A percentile compares a stretch with the other conserved stretches of the same genome.
Evolutionary conservation across 768 basidiomycete species (phyloP).

Genomic region (Mycena kentingensis): DNA sequence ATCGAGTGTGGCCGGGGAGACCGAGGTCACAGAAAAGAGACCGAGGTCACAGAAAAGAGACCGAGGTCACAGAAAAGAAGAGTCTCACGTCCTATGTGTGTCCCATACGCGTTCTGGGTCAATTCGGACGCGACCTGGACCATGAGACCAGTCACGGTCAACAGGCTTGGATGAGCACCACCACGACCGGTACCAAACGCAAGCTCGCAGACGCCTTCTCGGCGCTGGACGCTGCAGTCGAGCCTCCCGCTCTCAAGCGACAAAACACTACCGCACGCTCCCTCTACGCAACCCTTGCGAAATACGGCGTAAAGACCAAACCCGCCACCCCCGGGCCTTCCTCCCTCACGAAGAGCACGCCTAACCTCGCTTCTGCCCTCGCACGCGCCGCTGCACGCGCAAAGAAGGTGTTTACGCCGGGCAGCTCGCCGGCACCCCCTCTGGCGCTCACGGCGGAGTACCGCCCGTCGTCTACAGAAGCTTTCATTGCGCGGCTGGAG

Average conservation of each 20-base stretch:
- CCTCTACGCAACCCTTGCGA: conserved; percentile 76
- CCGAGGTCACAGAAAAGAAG: too few relatives aligned
- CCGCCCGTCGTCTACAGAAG: conserved; percentile 73
- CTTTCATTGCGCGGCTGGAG: conserved; percentile 70
- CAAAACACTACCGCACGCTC: conserved; percentile 51
- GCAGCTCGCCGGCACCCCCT: conserved; percentile 33
- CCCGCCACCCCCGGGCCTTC: conserved; percentile 35
- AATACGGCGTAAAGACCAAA: conserved; percentile 69
- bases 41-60: too few relatives aligned
- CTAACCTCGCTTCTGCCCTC: conserved; percentile 72
- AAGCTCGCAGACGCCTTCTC: conserved; percentile 84
- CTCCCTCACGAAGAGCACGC: conserved; percentile 56
- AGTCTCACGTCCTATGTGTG: too few relatives aligned
- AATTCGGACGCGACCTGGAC: too few relatives aligned
- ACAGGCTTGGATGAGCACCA: too few relatives aligned
- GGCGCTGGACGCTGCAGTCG: conserved; percentile 65
- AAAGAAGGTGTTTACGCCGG: conserved; percentile 47
- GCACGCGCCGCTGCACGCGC: conserved; percentile 62
- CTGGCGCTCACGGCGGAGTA: conserved; percentile 58
- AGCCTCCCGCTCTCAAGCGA: conserved; percentile 50
- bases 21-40: too few relatives aligned
- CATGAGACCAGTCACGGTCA: too few relatives aligned
- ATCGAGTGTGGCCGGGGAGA: too few relatives aligned
- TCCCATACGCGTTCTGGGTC: too few relatives aligned
- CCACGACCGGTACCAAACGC: conserved; percentile 53